Percentiles rank a stretch among this genome's conserved stretches.
Conservation (phyloP, 202 grass and related monocot genomes). For the Musa balbisiana region DNA sequence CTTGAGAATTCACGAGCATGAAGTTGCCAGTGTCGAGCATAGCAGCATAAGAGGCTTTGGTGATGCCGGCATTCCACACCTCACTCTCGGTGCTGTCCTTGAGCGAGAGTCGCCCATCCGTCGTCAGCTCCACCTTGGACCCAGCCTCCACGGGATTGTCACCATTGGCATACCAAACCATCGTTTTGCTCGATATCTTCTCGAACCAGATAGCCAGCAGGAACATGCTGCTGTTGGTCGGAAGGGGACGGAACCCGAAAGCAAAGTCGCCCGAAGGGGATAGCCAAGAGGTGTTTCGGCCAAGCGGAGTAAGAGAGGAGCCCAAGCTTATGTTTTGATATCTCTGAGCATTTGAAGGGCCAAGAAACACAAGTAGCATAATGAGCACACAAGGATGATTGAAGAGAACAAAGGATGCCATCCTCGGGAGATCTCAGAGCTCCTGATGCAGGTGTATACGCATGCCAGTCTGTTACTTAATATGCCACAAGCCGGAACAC, state of each 20-base stretch:
- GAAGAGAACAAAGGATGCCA: too few relatives aligned
- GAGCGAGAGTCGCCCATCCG: conserved; percentile 20
- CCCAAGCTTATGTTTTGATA: conserved; percentile 15
- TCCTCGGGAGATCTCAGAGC: too few relatives aligned
- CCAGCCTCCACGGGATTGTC: too few relatives aligned
- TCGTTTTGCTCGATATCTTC: not conserved
- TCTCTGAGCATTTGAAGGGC: not conserved
- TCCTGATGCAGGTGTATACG: too few relatives aligned
- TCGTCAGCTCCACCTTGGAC: not conserved
- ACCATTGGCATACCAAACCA: conserved; percentile 15
- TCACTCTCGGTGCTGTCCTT: not conserved
- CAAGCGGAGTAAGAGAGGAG: conserved; percentile 13
- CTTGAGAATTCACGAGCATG: conserved; percentile 21
- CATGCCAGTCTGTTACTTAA: too few relatives aligned
- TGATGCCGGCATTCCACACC: conserved; percentile 30
- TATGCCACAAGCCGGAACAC: too few relatives aligned
- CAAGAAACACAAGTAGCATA: too few relatives aligned
- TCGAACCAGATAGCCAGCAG: conserved; percentile 26
- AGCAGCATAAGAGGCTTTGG: conserved; percentile 24
- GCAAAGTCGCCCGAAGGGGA: conserved; percentile 27
- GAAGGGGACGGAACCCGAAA: conserved; percentile 22
- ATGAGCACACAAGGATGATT: too few relatives aligned
- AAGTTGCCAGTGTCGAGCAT: conserved; percentile 52
- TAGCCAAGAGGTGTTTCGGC: not conserved
- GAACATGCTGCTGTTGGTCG: conserved; percentile 6